A percentile compares a stretch with the other conserved stretches of the same genome.
phyloP scores from a whole-genome alignment of 192 early-diverging fungal genomes.

The Coemansia sp. region DNA sequence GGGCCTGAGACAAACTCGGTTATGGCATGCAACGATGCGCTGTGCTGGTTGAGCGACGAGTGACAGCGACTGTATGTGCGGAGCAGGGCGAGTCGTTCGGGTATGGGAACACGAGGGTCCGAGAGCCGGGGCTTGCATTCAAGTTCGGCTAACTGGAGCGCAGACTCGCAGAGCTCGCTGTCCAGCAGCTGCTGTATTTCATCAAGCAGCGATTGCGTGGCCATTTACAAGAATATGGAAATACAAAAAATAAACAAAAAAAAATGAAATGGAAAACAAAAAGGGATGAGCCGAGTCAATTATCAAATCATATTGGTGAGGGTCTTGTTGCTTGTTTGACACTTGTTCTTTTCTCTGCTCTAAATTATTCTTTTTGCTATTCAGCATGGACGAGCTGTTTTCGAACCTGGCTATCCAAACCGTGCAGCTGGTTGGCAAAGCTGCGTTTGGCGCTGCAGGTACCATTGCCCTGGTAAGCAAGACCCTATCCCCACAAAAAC shows the following conservation, averaged over 20 bases:
- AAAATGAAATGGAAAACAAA: not conserved
- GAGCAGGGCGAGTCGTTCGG: conserved; percentile 25
- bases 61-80: conserved; percentile 21
- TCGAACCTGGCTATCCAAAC: conserved; percentile 63
- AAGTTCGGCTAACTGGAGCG: conserved; percentile 44
- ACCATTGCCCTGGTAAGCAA: conserved; percentile 38
- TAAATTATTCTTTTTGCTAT: not conserved
- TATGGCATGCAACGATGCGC: conserved; percentile 19
- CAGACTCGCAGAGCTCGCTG: conserved; percentile 42
- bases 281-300: not conserved
- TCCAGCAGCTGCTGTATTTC: conserved; percentile 43
- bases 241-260: not conserved
- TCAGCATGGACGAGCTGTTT: conserved; percentile 62
- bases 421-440: conserved; percentile 62
- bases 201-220: conserved; percentile 16
- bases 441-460: conserved; percentile 56
- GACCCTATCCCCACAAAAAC: not conserved
- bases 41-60: conserved; percentile 20
- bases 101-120: conserved; percentile 2
- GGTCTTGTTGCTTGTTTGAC: not conserved
- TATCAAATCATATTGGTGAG: not conserved
- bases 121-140: conserved; percentile 27
- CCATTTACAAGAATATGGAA: conserved; percentile 9
- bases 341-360: not conserved
- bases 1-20: conserved; percentile 34